Base-by-base conservation (phyloP, 2,329 filamentous ascomycete species). In the Calonectria naviculata region DNA sequence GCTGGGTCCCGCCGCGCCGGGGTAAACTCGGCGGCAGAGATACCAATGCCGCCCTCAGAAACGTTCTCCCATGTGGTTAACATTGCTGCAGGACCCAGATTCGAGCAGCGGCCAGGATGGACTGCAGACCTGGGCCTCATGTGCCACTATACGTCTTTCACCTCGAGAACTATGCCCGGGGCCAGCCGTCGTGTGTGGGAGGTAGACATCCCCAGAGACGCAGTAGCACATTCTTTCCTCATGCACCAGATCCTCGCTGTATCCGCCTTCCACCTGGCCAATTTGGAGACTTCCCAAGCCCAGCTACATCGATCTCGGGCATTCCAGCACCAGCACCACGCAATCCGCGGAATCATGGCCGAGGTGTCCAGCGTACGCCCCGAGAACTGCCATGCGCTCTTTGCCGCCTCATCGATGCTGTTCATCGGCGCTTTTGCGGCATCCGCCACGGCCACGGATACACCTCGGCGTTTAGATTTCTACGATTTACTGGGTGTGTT, bases 181-280 rank as follows among this genome's bases (percentile, higher is more conserved):
- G 67, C 67, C 5, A 61, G 42, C 29, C 54, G 5, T 17, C 28
- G 36, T n/a, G 42, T 66, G 7, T 70, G 67, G 62, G 41, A 61
- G 47, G 42, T 60, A 3, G 64, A 64, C 7, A 68, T 68, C 34
- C 68, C 65, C 8, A 58, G 47, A 10, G 29, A 54, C 13, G 68
- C 68, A 0, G 5, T 68, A 3, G 26, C n/a, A 10, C 38, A 63
- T 21, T 65, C 58, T 17, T 68, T 64, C 34, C 65, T 68, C 41
- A 67, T 71, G 47, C 68, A 71, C 21, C 65, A 67, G 38, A 63
- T 71, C 17, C 68, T 71, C 34, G 68, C 68, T 17, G 41, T 67
- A 19, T 56, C 68, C 4, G 58, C 68, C 8, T 71, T 71, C 13
- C 68, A 71, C 42, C 58, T 71, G 9, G 68, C 68, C 29, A 62